Evolutionary conservation across 805 yeast species (phyloP).

Genomic region (Candida nonsorbophila): DNA sequence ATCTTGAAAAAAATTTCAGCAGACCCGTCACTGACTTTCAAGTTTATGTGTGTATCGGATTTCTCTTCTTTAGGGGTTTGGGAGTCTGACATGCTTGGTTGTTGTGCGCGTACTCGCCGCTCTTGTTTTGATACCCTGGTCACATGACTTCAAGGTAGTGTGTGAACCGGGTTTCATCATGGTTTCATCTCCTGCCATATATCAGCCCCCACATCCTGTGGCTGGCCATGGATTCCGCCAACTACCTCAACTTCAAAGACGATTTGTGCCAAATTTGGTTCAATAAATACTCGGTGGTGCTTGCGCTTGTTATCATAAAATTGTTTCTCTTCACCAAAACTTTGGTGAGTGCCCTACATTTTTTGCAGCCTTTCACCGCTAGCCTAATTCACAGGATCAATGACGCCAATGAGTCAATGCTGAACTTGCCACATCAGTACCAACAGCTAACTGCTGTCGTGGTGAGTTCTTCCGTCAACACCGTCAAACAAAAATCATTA

Average conservation of each 20-base stretch:
- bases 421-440: constrained; percentile 5
- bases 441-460: constrained; percentile 4
- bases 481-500: constrained; percentile 4
- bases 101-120: background rate
- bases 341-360: constrained; percentile 9
- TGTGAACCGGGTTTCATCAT: too few relatives aligned
- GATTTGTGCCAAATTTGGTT: constrained; percentile 58
- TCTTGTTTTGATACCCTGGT: background rate
- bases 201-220: too few relatives aligned
- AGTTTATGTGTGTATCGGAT: constrained; percentile 65
- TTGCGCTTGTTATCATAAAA: constrained; percentile 55
- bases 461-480: constrained; percentile 2
- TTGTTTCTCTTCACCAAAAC: constrained; percentile 51
- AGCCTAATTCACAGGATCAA: constrained; percentile 4
- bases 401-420: background rate
- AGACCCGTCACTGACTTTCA: constrained; percentile 90
- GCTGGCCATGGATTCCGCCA: constrained; percentile 9
- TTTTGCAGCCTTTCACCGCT: constrained; percentile 1
- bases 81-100: constrained; percentile 15
- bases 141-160: too few relatives aligned
- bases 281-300: constrained; percentile 55
- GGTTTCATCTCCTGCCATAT: too few relatives aligned
- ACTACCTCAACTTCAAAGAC: constrained; percentile 15
- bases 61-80: constrained; percentile 38
- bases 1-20: constrained; percentile 95